Conservation (phyloP, 2,329 filamentous ascomycete genomes). For the Fusarium albosuccineum region DNA sequence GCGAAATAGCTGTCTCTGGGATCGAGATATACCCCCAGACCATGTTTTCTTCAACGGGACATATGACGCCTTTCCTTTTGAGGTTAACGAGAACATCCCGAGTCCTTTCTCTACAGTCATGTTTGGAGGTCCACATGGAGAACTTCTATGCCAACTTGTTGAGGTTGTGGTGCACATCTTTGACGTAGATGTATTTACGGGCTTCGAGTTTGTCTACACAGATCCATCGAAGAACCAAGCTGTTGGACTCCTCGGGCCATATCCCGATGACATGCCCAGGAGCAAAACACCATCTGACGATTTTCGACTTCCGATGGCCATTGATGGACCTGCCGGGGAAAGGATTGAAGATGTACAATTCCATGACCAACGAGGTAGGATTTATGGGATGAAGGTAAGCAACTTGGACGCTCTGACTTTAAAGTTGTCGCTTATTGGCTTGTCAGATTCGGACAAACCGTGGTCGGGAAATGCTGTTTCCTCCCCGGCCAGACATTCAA, state of each 20-base stretch:
- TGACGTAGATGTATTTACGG: not conserved
- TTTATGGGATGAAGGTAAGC: not conserved
- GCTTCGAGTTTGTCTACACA: not conserved
- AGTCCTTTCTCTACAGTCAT: not conserved
- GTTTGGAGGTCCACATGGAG: not conserved
- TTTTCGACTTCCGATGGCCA: not conserved
- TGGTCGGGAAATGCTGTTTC: not conserved
- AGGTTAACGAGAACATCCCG: not conserved
- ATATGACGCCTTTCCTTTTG: not conserved
- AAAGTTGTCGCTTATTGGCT: not conserved
- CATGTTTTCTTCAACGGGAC: not conserved
- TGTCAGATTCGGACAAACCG: not conserved
- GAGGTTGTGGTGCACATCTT: constrained; percentile 2
- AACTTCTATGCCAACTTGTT: not conserved
- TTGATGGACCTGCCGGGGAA: constrained; percentile 12
- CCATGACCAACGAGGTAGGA: no score
- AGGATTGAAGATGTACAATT: not conserved
- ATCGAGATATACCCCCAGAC: not conserved
- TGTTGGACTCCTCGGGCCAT: not conserved
- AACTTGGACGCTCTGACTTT: not conserved
- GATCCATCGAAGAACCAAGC: constrained; percentile 9
- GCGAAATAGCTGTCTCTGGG: constrained; percentile 7
- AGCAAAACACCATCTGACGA: not conserved
- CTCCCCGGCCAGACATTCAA: not conserved
- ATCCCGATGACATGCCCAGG: no score